A percentile compares a stretch with the other conserved stretches of the same genome.
Conservation (phyloP, 129 eudicot genomes). For the Centella asiatica region DNA sequence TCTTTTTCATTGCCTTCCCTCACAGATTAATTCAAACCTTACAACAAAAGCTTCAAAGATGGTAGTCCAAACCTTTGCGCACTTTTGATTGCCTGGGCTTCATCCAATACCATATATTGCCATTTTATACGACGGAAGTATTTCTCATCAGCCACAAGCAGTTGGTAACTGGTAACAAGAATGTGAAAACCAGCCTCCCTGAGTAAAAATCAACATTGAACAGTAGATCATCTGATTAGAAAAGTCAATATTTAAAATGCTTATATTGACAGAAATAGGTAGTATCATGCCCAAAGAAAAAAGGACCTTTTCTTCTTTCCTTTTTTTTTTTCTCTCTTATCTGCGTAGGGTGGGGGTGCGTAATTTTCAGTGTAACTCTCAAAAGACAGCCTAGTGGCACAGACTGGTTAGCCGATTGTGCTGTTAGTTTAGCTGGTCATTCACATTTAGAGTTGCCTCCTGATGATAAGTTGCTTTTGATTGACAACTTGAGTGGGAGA, state of each 20-base stretch:
- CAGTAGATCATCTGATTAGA: conserved; percentile 3
- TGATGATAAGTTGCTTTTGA: too few species aligned
- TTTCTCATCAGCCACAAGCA: conserved; percentile 89
- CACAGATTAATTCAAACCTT: not conserved
- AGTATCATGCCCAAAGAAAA: not conserved
- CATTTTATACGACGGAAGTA: conserved; percentile 87
- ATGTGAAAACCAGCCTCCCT: conserved; percentile 99
- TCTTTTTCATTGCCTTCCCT: too few species aligned
- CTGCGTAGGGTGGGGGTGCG: too few species aligned
- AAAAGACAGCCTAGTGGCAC: too few species aligned
- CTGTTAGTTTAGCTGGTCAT: too few species aligned
- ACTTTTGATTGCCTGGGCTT: conserved; percentile 98
- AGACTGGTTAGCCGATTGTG: too few species aligned
- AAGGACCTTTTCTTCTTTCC: not conserved
- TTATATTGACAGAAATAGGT: not conserved
- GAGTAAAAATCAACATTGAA: conserved; percentile 13
- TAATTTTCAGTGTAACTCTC: too few species aligned
- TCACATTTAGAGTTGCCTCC: too few species aligned
- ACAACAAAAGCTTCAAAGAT: not conserved
- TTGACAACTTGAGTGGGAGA: too few species aligned
- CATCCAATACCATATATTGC: conserved; percentile 99
- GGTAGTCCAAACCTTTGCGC: conserved; percentile 55
- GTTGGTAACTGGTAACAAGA: conserved; percentile 92
- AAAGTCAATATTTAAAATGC: not conserved
- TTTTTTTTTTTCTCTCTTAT: too few species aligned